Conservation (phyloP, 2,329 filamentous ascomycete genomes). For the Biscogniauxia sp. region DNA sequence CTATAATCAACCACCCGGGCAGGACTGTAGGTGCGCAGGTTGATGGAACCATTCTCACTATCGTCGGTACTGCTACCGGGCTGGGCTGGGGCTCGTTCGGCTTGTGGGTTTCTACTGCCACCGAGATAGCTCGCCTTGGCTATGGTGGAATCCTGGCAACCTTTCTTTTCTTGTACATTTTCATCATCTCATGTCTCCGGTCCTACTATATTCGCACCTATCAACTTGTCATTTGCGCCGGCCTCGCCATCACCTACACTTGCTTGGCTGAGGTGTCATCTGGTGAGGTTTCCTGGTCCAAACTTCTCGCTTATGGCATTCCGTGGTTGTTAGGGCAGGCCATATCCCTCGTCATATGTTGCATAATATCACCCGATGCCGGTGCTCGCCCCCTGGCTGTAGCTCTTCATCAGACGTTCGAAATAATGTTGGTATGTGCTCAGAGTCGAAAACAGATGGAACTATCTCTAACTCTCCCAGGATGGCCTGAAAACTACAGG, state of each 20-base stretch:
- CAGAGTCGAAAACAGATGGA: background rate
- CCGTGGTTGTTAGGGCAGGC: constrained; percentile 56
- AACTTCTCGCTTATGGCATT: constrained; percentile 51
- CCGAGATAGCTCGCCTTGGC: constrained; percentile 41
- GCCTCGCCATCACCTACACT: constrained; percentile 54
- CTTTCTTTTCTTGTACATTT: constrained; percentile 55
- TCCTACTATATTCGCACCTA: constrained; percentile 56
- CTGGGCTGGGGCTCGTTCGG: constrained; percentile 55
- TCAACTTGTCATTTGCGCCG: constrained; percentile 53
- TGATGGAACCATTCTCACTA: constrained; percentile 53
- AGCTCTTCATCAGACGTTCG: constrained; percentile 46
- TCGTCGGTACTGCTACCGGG: constrained; percentile 51
- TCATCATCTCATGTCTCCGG: constrained; percentile 49
- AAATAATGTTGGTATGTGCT: constrained; percentile 42
- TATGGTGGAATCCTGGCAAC: constrained; percentile 55
- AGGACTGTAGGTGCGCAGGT: constrained; percentile 56
- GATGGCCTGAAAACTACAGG: constrained; percentile 39
- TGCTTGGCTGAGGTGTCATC: constrained; percentile 49
- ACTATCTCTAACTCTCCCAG: constrained; percentile 22
- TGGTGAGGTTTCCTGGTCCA: constrained; percentile 44
- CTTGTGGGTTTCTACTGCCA: constrained; percentile 52
- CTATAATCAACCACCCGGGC: constrained; percentile 57
- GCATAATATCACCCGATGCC: constrained; percentile 51
- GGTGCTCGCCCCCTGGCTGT: constrained; percentile 51
- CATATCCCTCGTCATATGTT: constrained; percentile 48